These are phyloP conservation scores for Colletotrichum lupini DNA, from an alignment of 2,329 filamentous ascomycete species.

Conservation along the genomic window DNA sequence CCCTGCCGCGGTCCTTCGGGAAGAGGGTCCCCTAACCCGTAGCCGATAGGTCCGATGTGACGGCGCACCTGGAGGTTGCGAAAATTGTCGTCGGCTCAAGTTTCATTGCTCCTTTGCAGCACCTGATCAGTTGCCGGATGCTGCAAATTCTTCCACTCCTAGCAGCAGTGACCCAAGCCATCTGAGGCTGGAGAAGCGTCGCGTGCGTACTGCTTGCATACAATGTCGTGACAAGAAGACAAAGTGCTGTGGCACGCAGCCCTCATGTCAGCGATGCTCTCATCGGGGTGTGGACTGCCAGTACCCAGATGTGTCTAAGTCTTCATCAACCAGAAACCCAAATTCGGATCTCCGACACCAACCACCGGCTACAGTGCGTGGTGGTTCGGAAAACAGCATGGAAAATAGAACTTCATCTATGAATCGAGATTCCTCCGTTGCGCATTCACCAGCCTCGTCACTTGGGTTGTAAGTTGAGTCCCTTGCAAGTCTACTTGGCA, in stretches of 20 bases:
- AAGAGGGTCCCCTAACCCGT: slow-evolving; percentile 9
- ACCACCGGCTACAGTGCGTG: not conserved
- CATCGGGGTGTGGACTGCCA: slow-evolving; percentile 17
- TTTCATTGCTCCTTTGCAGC: slow-evolving; percentile 30
- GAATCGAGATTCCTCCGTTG: not conserved
- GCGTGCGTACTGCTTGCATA: slow-evolving; percentile 29
- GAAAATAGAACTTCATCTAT: not conserved
- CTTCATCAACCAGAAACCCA: not conserved
- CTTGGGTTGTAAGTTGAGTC: slow-evolving; percentile 1
- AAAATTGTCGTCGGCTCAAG: slow-evolving; percentile 28
- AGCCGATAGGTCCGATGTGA: slow-evolving; percentile 28
- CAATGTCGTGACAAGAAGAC: slow-evolving; percentile 30
- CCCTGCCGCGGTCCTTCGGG: not conserved
- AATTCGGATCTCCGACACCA: not conserved
- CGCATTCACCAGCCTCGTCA: slow-evolving; percentile 5
- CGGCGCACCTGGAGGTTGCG: slow-evolving; percentile 22
- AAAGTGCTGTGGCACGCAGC: slow-evolving; percentile 27
- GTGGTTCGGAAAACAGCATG: not conserved
- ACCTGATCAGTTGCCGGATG: not conserved
- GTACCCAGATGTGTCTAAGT: slow-evolving; percentile 7
- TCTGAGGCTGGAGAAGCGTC: slow-evolving; percentile 25
- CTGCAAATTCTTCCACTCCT: not conserved
- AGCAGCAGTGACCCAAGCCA: not conserved
- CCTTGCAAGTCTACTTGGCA: not conserved
- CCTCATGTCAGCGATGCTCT: slow-evolving; percentile 18